Evolutionary conservation across 257 asterid genomes (phyloP).

Genomic region (Marsdenia floribunda): DNA sequence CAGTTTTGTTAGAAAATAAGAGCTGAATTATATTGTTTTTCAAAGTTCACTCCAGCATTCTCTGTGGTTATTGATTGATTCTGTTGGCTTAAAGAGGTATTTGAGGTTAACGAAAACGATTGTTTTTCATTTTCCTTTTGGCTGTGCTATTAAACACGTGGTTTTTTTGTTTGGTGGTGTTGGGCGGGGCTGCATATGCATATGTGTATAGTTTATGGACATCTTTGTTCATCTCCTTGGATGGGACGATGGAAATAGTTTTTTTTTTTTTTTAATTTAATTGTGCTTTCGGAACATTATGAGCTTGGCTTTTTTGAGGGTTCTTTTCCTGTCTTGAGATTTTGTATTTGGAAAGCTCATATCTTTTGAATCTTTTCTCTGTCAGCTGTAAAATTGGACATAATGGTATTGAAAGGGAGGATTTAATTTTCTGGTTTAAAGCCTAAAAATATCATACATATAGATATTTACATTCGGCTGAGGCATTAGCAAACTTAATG

Average conservation of each 20-base stretch:
- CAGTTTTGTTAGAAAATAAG: background rate
- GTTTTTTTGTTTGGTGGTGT: background rate
- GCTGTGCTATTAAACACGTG: background rate
- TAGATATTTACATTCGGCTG: slow-evolving; percentile 14
- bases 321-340: slow-evolving; percentile 6
- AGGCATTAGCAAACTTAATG: slow-evolving; percentile 25
- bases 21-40: background rate
- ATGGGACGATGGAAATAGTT: background rate
- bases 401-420: slow-evolving; percentile 4
- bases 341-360: slow-evolving; percentile 16
- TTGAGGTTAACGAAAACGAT: background rate
- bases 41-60: background rate
- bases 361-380: slow-evolving; percentile 12
- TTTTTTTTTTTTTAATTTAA: no score
- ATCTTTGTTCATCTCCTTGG: background rate
- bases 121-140: background rate
- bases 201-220: no score
- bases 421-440: background rate
- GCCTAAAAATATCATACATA: slow-evolving; percentile 10
- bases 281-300: background rate
- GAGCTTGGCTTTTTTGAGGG: slow-evolving; percentile 17
- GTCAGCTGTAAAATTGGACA: slow-evolving; percentile 9
- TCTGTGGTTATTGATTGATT: background rate
- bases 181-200: no score
- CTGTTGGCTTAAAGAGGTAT: background rate